Conservation (phyloP, 2,329 filamentous ascomycete genomes). For the Ceratocystis colombiana region DNA sequence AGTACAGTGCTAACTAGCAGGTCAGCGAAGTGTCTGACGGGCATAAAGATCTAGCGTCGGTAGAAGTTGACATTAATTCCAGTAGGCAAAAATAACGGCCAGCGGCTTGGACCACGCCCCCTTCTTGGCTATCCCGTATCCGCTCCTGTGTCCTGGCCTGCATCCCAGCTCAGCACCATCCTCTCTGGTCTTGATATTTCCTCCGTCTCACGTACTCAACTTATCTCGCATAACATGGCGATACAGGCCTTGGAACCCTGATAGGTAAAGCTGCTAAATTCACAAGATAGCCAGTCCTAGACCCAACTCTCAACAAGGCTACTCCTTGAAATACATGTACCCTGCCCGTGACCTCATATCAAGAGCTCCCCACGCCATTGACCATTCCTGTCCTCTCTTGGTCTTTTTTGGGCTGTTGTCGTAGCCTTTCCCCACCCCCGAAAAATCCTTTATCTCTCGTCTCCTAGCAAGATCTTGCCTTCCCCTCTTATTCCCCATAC, state of each 20-base stretch:
- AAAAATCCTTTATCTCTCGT: not conserved
- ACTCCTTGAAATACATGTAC: not conserved
- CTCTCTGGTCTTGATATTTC: too few species aligned
- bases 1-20: not conserved
- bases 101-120: too few species aligned
- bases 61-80: not conserved
- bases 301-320: not conserved
- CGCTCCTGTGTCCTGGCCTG: too few species aligned
- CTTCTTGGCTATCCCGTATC: too few species aligned
- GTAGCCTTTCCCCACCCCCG: not conserved
- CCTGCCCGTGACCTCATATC: slow-evolving; percentile 4
- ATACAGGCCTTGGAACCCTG: not conserved
- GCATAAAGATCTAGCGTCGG: slow-evolving; percentile 6
- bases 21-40: not conserved
- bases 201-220: too few species aligned
- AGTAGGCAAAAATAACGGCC: not conserved
- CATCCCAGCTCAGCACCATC: too few species aligned
- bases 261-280: not conserved
- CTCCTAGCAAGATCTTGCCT: not conserved
- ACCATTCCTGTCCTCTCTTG: not conserved
- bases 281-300: not conserved
- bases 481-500: slow-evolving; percentile 11
- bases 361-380: not conserved
- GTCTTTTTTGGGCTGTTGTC: not conserved
- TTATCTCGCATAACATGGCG: too few species aligned